A percentile compares a stretch with the other conserved stretches of the same genome.
Evolutionary conservation across 2,329 filamentous ascomycete species (phyloP).

Genomic region (Seiridium cupressi): DNA sequence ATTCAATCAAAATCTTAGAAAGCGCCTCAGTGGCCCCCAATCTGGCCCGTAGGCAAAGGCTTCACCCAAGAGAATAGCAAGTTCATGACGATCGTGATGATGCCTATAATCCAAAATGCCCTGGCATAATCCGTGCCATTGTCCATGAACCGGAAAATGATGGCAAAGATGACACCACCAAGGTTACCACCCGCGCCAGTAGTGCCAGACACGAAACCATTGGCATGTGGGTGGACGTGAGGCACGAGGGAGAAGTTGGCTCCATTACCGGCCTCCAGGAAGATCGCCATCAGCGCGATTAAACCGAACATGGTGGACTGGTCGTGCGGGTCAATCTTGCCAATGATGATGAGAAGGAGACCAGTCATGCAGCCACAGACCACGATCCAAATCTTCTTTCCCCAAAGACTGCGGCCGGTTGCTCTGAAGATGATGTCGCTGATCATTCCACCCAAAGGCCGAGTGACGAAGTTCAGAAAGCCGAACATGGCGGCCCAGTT

Average conservation of each 20-base stretch:
- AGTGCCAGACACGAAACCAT: conserved; percentile 73
- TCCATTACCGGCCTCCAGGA: conserved; percentile 82
- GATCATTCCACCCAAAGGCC: conserved; percentile 63
- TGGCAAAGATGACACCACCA: conserved; percentile 80
- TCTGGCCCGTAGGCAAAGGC: conserved; percentile 53
- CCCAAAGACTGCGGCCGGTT: conserved; percentile 35
- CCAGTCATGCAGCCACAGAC: conserved; percentile 62
- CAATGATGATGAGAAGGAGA: conserved; percentile 59
- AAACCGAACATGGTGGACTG: conserved; percentile 72
- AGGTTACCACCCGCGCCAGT: conserved; percentile 81
- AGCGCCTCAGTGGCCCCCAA: conserved; percentile 38
- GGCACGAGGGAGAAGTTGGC: conserved; percentile 85
- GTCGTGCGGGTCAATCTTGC: conserved; percentile 59
- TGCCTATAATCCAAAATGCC: conserved; percentile 79
- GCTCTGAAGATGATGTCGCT: conserved; percentile 48
- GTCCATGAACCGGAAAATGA: conserved; percentile 73
- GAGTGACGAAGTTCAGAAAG: conserved; percentile 67
- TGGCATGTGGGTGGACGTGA: conserved; percentile 80
- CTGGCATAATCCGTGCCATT: conserved; percentile 64
- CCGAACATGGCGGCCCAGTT: conserved; percentile 74
- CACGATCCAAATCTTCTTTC: conserved; percentile 58
- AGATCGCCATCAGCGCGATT: conserved; percentile 74
- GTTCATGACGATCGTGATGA: conserved; percentile 70
- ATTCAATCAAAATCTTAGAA: not conserved
- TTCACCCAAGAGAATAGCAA: conserved; percentile 56